phyloP scores from a whole-genome alignment of 345 rosid genomes.

The Camelina laxa region DNA sequence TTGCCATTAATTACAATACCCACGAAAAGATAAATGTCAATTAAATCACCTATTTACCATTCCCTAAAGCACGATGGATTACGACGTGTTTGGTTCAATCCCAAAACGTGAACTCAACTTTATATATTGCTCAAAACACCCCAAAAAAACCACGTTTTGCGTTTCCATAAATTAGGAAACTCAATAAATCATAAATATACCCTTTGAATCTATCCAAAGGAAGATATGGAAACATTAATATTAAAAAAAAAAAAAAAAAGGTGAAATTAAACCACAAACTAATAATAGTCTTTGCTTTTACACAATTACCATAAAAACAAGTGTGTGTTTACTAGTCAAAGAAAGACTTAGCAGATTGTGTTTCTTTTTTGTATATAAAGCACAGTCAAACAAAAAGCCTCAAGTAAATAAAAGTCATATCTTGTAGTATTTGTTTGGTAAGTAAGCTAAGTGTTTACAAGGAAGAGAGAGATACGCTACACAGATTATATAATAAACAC shows the following conservation, averaged over 20 bases:
- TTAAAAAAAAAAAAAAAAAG: background rate
- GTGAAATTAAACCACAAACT: conserved; percentile 1
- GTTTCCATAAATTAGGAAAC: conserved; percentile 27
- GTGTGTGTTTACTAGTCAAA: conserved; percentile 29
- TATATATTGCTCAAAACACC: conserved; percentile 2
- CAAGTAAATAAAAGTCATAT: conserved; percentile 37
- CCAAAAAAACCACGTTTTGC: conserved; percentile 3
- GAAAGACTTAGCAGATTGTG: conserved; percentile 8
- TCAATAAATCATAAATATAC: conserved; percentile 31
- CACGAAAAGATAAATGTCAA: conserved; percentile 32
- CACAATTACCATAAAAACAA: conserved; percentile 27
- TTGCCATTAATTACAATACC: conserved; percentile 30
- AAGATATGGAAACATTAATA: conserved; percentile 18
- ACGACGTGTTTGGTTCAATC: conserved; percentile 30
- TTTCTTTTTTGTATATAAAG: conserved; percentile 11
- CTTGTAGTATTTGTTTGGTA: conserved; percentile 40
- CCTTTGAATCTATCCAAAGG: conserved; percentile 28
- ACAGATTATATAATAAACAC: background rate
- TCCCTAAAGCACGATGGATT: conserved; percentile 34
- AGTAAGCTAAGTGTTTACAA: conserved; percentile 37
- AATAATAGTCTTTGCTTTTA: conserved; percentile 27
- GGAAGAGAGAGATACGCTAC: conserved; percentile 19
- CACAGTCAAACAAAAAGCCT: conserved; percentile 31
- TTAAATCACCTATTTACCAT: conserved; percentile 29
- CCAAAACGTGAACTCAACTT: conserved; percentile 37